Evolutionary conservation across 331 rosid species (phyloP), one percentile per base, ranked within the genome.

Genomic region (Rosa hybrid): DNA sequence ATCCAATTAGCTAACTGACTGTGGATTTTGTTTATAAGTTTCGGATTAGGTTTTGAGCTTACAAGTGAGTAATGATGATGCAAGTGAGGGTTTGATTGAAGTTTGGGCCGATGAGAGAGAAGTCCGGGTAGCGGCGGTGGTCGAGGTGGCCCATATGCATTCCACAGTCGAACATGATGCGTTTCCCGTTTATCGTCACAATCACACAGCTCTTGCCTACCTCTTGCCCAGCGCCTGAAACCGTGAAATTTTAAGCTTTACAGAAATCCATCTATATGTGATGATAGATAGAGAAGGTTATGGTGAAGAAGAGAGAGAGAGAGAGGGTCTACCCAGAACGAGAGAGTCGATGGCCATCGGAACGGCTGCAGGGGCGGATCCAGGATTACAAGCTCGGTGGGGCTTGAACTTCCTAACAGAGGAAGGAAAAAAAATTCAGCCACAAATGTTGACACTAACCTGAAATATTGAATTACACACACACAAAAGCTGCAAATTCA

Each of bases 151-250:
- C 92, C 96, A 90, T 91, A 72, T 94, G 97, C 97, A 94, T 92
- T 4, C 98, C 98, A 16, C 98, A 94, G 77, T 94, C 98, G 73
- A 94, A 94, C 98, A 94, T 92, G 83, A 94, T 91, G 71, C 97
- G 86, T 71, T 91, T 94, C 63, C 94, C 97, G 44, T 92, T 91
- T 75, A 94, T 94, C 21, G 84, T 84, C 18, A 91, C 97, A 46
- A 94, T 83, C n/a, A 91, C 94, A 34, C 97, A 92, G 84, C 98
- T 94, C 94, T 94, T 94, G 41, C 98, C 98, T 42, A 92, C 97
- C 65, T 94, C 97, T 88, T 94, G 98, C 48, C 98, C 98, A 72
- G 98, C 98, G n/a, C 98, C 98, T 94, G 79, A 41, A 44, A 59
- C 59, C 54, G 68, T 25, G 17, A 14, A 46, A 41, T 5, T 16